Base-by-base conservation (phyloP, 2,329 filamentous ascomycete genomes). In the Hirsutella thompsonii region DNA sequence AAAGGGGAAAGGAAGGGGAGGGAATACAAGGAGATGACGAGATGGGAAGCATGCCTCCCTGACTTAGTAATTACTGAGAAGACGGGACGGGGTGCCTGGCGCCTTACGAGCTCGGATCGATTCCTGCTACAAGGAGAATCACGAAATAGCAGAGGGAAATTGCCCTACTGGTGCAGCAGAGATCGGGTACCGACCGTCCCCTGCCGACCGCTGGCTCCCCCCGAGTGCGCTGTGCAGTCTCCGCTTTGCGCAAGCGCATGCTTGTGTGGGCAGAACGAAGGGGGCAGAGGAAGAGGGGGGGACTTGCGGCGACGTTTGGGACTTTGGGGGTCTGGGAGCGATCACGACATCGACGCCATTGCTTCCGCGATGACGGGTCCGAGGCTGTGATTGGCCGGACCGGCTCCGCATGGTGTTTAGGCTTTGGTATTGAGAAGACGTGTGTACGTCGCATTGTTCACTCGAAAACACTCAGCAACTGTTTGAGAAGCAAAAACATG, bases 261-360 rank as follows among this genome's bases (percentile, higher is more conserved):
- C 43, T 34, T 26, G 23, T 11, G 23, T n/a, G n/a, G n/a, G n/a
- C n/a, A n/a, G n/a, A n/a, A n/a, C n/a, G n/a, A n/a, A n/a, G n/a
- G n/a, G n/a, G n/a, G n/a, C n/a, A n/a, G n/a, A n/a, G n/a, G n/a
- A n/a, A n/a, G 11, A 26, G 23, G 23, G 23, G 23, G 32, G 32
- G 9, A 16, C 32, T 9, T 19, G 14, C 18, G 14, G 13, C 14
- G 45, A 49, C 42, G 53, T 52, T 47, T 47, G 47, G 51, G 56
- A 26, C 23, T 50, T 53, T n/a, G n/a, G n/a, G 51, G 46, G 53
- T 56, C 52, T 55, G 54, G 55, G 55, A 60, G 51, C 56, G 61
- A 69, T 68, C 66, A 69, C 67, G 66, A 68, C 67, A 69, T 69
- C 66, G 59, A 61, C 65, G 65, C 66, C 68, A 69, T 61, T 46